These are phyloP conservation scores for Ganoderma lingzhi DNA, from an alignment of 1,284 basidiomycete genomes.

Conservation along the genomic window DNA sequence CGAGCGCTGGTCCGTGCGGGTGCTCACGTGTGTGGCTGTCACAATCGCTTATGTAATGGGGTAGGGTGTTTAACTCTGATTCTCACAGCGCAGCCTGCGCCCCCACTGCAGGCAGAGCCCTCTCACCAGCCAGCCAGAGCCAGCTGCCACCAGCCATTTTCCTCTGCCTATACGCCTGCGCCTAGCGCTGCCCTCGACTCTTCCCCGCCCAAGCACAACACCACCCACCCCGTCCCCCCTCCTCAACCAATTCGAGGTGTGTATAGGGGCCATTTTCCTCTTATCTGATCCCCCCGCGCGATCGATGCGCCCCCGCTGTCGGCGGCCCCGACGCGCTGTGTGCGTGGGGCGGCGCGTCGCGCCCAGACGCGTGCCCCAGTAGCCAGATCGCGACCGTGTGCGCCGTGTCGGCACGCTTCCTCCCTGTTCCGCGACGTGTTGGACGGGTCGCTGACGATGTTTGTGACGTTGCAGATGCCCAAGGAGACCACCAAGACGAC, in stretches of 20 bases:
- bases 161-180: conserved; percentile 37
- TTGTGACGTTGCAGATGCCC: conserved; percentile 71
- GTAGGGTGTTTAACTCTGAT: conserved; percentile 34
- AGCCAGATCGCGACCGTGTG: conserved; percentile 35
- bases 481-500: conserved; percentile 82
- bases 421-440: conserved; percentile 38
- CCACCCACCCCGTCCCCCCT: conserved; percentile 25
- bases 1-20: conserved; percentile 34
- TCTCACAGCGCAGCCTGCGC: conserved; percentile 36
- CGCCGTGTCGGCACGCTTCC: conserved; percentile 24
- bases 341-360: conserved; percentile 33
- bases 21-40: conserved; percentile 31
- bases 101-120: conserved; percentile 35
- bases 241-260: conserved; percentile 30
- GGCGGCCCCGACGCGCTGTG: conserved; percentile 29
- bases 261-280: conserved; percentile 21
- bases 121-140: conserved; percentile 36
- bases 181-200: conserved; percentile 34
- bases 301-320: conserved; percentile 35
- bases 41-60: conserved; percentile 31
- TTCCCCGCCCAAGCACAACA: conserved; percentile 31
- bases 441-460: conserved; percentile 44
- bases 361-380: conserved; percentile 38
- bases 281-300: conserved; percentile 35
- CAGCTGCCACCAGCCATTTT: conserved; percentile 33